Base-by-base conservation (phyloP, 257 asterid genomes). In the Knoxia roxburghii region DNA sequence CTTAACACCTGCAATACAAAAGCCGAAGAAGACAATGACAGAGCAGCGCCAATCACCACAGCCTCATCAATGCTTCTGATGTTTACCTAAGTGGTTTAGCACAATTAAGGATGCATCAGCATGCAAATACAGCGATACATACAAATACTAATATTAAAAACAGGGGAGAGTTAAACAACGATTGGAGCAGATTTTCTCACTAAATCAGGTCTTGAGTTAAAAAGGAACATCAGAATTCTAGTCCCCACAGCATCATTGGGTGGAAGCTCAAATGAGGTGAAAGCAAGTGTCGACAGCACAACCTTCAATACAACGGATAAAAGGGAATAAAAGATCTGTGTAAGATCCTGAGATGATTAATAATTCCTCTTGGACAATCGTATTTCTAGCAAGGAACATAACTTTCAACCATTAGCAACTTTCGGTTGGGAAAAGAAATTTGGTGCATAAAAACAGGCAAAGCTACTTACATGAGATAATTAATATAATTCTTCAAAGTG, bases 1-100 rank as follows among this genome's bases (percentile, higher is more conserved):
- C 35, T 39, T 29, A 74, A 70, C 85, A 94, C 99, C 97, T 90
- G 99, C 75, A 94, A 89, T 75, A 94, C 99, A 73, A 94, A 94
- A 75, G 97, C 97, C 63, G 99, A 94, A 60, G 99, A 94, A 69
- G 99, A 94, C 76, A 94, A 75, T 60, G 99, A 94, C 59, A 94
- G 95, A 68, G 99, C 96, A 69, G 97, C 97, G 73, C 99, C 97
- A 76, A 94, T 94, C 61, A 94, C 99, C 81, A 94, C 87, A 46
- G 99, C 97, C 85, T 94, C 99, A 50, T 94, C 99, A 69, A 94
- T 72, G 69, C 96, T 94, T 85, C 99, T 91, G 80, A 94, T 94
- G 80, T 94, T 94, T 72, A 94, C 99, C 99, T 90, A 72, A 77
- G 45, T 63, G 55, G 48, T 68, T 29, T 71, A 45, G 39, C 35